Percentiles rank a stretch among this genome's conserved stretches.
phyloP scores from a whole-genome alignment of 192 early-diverging fungal species.

The Coemansia sp. region DNA sequence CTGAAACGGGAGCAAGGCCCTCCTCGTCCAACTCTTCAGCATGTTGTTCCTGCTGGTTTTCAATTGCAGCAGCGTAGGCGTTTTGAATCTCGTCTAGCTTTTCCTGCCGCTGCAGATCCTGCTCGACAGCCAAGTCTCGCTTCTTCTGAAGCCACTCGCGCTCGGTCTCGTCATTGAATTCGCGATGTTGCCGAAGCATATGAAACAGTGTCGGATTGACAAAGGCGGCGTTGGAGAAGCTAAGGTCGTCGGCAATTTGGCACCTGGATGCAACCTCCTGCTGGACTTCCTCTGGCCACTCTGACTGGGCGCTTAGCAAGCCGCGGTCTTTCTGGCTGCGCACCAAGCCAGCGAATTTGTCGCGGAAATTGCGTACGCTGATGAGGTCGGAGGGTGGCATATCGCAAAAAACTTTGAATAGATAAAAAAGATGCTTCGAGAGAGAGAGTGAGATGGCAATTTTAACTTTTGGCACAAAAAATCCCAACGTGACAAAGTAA shows the following conservation, averaged over 20 bases:
- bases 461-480: too few relatives aligned
- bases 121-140: constrained; percentile 37
- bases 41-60: constrained; percentile 4
- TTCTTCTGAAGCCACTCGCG: constrained; percentile 54
- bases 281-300: constrained; percentile 40
- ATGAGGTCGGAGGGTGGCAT: constrained; percentile 57
- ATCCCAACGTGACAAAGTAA: neutral
- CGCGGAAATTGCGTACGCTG: constrained; percentile 53
- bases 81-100: constrained; percentile 18
- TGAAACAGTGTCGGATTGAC: constrained; percentile 58
- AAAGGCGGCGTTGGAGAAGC: constrained; percentile 56
- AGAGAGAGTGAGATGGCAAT: too few relatives aligned
- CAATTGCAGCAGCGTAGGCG: constrained; percentile 1
- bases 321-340: constrained; percentile 47
- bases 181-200: constrained; percentile 58
- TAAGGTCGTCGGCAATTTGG: constrained; percentile 51
- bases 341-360: constrained; percentile 48
- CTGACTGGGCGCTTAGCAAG: constrained; percentile 38
- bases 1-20: neutral
- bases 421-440: neutral
- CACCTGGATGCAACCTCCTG: constrained; percentile 42
- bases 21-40: neutral
- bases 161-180: constrained; percentile 58
- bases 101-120: constrained; percentile 32
- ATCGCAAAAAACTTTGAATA: neutral